Evolutionary conservation across 2,329 filamentous ascomycete genomes (phyloP).

Genomic region (Calonectria pteridis): DNA sequence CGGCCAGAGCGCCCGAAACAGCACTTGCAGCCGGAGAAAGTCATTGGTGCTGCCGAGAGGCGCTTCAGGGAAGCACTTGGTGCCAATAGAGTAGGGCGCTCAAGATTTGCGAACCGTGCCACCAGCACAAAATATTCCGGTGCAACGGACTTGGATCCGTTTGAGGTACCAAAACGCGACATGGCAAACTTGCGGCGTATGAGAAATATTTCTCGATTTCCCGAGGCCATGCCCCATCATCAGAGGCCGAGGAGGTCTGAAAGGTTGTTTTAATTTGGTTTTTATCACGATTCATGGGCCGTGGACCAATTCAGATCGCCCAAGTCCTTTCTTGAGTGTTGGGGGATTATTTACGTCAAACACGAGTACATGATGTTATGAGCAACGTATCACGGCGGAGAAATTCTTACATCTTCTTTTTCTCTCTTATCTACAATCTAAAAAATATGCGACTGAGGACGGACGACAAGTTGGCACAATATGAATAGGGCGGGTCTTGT

Average conservation of each 20-base stretch:
- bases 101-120: not conserved
- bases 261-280: not conserved
- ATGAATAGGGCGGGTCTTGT: too few relatives aligned
- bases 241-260: not conserved
- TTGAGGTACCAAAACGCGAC: not conserved
- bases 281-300: too few relatives aligned
- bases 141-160: not conserved
- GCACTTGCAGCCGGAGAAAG: not conserved
- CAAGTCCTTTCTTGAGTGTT: too few relatives aligned
- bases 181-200: not conserved
- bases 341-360: too few relatives aligned
- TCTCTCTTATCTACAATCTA: too few relatives aligned
- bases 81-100: not conserved
- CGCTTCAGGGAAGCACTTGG: not conserved
- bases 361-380: too few relatives aligned
- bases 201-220: not conserved
- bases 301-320: too few relatives aligned
- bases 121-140: not conserved
- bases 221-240: not conserved
- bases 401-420: too few relatives aligned
- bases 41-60: not conserved
- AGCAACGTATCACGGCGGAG: too few relatives aligned
- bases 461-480: too few relatives aligned
- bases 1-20: not conserved
- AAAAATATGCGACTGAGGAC: too few relatives aligned